Base-by-base conservation (phyloP, 139 green algal species). In the Picochlorum costavermella region DNA sequence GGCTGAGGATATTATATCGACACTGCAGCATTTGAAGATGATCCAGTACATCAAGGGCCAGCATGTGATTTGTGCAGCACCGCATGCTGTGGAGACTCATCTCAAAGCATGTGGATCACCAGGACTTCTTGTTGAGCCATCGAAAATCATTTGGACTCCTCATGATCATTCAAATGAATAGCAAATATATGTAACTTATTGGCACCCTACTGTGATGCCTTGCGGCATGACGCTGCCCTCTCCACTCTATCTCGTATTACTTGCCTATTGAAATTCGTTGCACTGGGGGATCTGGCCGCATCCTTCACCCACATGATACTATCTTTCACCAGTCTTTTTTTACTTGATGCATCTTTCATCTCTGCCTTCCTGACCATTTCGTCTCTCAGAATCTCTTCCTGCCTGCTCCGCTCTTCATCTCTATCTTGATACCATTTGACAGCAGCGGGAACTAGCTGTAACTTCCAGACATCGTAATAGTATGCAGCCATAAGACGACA, bases 1-100 rank as follows among this genome's bases (percentile, higher is more conserved):
- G 68, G 83, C 81, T 3, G 92, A 99, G n/a, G 94, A 99, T 83
- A 90, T 98, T 68, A 88, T 96, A 51, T 81, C 72, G 63, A 97
- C 92, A 31, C 79, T 99, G 76, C 82, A 88, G 71, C 56, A 82
- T 61, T 76, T 96, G 3, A 78, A 90, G 50, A 79, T 96, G 53
- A 89, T 95, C 43, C 82, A 92, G 71, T 98, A 98, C 76, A 84
- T 88, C 69, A 96, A 96, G 74, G 89, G 87, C 6, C 75, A 87
- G 68, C 81, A 92, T 67, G 83, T 91, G 51, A 82, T 92, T 36
- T 85, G 65, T 56, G 81, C 75, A n/a, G 77, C 77, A 26, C 75
- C 73, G 2, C 73, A 79, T 45, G 61, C 88, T 33, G 71, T 91
- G 25, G 81, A 87, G 14, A 11, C 45, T 49, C 82, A 90, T 63